phyloP scores from a whole-genome alignment of 2,329 filamentous ascomycete species.

The Lachnellula willkommii region DNA sequence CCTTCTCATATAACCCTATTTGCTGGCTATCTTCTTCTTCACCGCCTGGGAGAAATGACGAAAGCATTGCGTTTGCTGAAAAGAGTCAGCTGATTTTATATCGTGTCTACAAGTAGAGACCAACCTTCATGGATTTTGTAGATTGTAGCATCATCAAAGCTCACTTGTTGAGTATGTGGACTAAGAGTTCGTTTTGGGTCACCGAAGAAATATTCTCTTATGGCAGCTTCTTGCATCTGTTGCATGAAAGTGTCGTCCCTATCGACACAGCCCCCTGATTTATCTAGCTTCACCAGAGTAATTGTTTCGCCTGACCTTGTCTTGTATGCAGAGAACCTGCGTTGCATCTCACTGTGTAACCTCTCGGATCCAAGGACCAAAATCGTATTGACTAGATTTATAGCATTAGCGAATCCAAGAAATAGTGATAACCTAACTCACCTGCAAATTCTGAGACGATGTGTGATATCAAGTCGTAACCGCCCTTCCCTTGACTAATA shows the following conservation, averaged over 20 bases:
- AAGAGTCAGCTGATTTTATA: slow-evolving; percentile 7
- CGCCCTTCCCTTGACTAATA: slow-evolving; percentile 58
- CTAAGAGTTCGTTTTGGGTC: slow-evolving; percentile 70
- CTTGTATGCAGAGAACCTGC: slow-evolving; percentile 55
- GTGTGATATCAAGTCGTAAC: slow-evolving; percentile 74
- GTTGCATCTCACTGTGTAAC: slow-evolving; percentile 68
- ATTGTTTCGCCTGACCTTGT: slow-evolving; percentile 62
- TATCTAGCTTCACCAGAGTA: slow-evolving; percentile 71
- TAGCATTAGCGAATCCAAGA: slow-evolving; percentile 3
- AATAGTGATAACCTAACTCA: slow-evolving; percentile 31
- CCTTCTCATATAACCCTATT: slow-evolving; percentile 50
- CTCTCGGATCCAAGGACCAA: slow-evolving; percentile 76
- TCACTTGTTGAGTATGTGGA: slow-evolving; percentile 79
- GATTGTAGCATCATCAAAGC: slow-evolving; percentile 68
- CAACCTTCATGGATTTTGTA: slow-evolving; percentile 63
- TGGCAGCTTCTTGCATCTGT: slow-evolving; percentile 65
- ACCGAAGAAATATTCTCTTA: slow-evolving; percentile 94
- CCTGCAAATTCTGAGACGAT: slow-evolving; percentile 65
- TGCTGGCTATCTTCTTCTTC: slow-evolving; percentile 23
- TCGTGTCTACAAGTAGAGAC: slow-evolving; percentile 16
- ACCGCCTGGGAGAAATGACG: slow-evolving; percentile 31
- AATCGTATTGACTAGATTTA: slow-evolving; percentile 62
- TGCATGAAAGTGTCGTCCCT: slow-evolving; percentile 71
- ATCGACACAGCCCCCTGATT: slow-evolving; percentile 79
- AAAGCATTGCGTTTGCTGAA: slow-evolving; percentile 26